Conservation (phyloP, 2,329 filamentous ascomycete genomes). For the Aspergillus ochraceus region DNA sequence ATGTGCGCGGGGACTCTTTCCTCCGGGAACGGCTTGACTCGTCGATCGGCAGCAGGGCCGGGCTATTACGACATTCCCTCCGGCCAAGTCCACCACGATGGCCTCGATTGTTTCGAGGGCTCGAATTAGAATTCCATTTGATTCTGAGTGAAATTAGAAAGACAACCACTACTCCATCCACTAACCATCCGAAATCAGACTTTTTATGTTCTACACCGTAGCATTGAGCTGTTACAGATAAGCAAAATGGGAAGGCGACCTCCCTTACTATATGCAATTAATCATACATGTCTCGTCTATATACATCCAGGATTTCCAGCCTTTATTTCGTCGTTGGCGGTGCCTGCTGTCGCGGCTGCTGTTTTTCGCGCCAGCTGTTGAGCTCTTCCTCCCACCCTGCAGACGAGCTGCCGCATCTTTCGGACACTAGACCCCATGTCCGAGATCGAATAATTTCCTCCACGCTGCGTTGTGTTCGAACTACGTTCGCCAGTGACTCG, state of each 20-base stretch:
- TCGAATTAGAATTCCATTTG: no score
- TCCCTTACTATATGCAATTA: constrained; percentile 9
- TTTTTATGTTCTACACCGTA: neutral
- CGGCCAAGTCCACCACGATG: neutral
- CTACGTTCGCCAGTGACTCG: constrained; percentile 72
- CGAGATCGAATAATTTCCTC: constrained; percentile 75
- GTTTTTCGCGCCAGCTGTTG: constrained; percentile 58
- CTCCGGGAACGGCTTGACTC: constrained; percentile 7
- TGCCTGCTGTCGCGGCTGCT: constrained; percentile 18
- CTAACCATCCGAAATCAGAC: constrained; percentile 16
- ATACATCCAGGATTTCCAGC: neutral
- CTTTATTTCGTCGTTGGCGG: no score
- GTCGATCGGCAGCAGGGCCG: constrained; percentile 14
- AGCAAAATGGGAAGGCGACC: no score
- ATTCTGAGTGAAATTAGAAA: neutral
- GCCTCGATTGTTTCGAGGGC: no score
- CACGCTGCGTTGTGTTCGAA: constrained; percentile 68
- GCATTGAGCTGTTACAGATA: no score
- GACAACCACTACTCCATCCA: constrained; percentile 9
- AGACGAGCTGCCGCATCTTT: constrained; percentile 66
- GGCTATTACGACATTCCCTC: neutral
- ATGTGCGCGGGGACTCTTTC: constrained; percentile 35
- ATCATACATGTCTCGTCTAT: constrained; percentile 13
- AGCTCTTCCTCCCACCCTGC: constrained; percentile 66
- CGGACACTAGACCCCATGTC: constrained; percentile 76